Conservation (phyloP, 192 early-diverging fungal genomes). For the Coemansia sp. region DNA sequence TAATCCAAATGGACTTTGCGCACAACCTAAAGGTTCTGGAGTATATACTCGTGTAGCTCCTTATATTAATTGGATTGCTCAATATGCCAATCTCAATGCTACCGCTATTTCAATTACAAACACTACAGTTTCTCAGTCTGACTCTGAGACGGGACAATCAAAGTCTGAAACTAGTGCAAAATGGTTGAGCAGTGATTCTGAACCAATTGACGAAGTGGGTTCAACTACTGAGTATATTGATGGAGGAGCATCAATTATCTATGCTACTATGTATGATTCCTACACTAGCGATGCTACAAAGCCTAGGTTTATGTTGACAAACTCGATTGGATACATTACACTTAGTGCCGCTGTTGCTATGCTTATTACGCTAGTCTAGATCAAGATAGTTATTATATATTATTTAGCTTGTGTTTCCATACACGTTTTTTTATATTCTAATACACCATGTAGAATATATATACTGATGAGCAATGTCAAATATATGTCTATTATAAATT, state of each 20-base stretch:
- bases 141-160: background rate
- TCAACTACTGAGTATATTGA: background rate
- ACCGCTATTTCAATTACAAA: conserved; percentile 12
- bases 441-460: background rate
- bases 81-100: conserved; percentile 17
- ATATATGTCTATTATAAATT: background rate
- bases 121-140: background rate
- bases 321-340: background rate
- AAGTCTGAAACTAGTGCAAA: background rate
- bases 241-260: conserved; percentile 2
- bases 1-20: conserved; percentile 43
- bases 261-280: background rate
- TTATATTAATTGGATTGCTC: conserved; percentile 43
- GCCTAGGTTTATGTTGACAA: background rate
- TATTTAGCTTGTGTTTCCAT: background rate
- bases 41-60: conserved; percentile 32
- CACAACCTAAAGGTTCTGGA: conserved; percentile 26
- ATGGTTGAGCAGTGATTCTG: background rate
- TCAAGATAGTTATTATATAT: background rate
- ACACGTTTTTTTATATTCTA: background rate
- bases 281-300: background rate
- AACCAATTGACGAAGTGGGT: background rate
- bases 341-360: background rate
- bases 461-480: background rate
- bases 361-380: background rate